Evolutionary conservation across 2,329 filamentous ascomycete genomes (phyloP).

Genomic region (Cladosporium velox): DNA sequence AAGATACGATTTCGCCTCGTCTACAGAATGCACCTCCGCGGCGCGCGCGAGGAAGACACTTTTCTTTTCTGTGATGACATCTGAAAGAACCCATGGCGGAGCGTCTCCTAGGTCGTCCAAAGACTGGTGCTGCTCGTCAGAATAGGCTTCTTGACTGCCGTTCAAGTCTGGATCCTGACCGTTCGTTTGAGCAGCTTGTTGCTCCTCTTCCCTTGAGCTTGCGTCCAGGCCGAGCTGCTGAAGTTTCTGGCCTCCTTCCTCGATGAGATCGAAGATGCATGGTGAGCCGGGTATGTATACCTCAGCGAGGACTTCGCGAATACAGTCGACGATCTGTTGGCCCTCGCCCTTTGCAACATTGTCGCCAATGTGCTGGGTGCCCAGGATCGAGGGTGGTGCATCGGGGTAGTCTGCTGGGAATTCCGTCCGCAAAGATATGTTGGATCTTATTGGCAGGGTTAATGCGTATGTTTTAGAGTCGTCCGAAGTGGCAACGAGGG

Average conservation of each 20-base stretch:
- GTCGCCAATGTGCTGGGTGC: conserved; percentile 75
- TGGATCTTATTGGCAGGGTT: conserved; percentile 64
- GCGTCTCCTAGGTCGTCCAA: conserved; percentile 41
- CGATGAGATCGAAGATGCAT: conserved; percentile 89
- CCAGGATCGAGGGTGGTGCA: conserved; percentile 69
- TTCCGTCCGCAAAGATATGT: conserved; percentile 57
- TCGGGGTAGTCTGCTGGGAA: conserved; percentile 77
- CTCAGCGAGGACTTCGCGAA: conserved; percentile 65
- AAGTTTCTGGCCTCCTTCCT: conserved; percentile 49
- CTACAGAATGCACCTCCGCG: conserved; percentile 67
- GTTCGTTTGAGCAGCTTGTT: conserved; percentile 21
- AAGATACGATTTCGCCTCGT: conserved; percentile 70
- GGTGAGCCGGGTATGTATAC: conserved; percentile 74
- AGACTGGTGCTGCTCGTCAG: conserved; percentile 36
- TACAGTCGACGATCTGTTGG: conserved; percentile 66
- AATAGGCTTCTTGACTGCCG: conserved; percentile 13
- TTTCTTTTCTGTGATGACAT: conserved; percentile 75
- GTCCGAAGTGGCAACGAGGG: conserved; percentile 46
- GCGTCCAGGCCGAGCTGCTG: conserved; percentile 35
- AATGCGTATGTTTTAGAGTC: conserved; percentile 57
- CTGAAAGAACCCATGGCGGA: conserved; percentile 73
- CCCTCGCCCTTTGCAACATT: conserved; percentile 69
- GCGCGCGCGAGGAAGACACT: conserved; percentile 84
- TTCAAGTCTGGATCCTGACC: conserved; percentile 31
- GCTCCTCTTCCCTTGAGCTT: conserved; percentile 16